Evolutionary conservation across 2,329 filamentous ascomycete species (phyloP), one percentile per base, ranked within the genome.

Genomic region (Fusarium dimerum): DNA sequence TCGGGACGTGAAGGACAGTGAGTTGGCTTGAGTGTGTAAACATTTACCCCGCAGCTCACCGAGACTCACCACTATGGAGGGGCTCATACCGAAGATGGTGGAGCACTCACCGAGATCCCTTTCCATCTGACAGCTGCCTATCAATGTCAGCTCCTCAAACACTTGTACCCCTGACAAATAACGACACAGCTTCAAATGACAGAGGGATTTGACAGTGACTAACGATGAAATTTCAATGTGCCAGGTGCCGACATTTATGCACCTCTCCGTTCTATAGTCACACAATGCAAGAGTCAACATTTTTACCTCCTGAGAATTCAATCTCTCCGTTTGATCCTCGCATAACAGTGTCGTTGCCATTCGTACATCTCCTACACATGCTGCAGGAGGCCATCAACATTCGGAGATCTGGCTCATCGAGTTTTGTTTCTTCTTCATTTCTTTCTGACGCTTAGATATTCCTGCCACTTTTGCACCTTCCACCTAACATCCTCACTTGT

Each of bases 31-130:
- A 32, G 51, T 53, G 57, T 64, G 46, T 65, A 65, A 66, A 65
- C 52, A 47, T 65, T 66, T 66, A 66, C 60, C 64, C 64, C 64
- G 63, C 63, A 56, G 55, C 57, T 60, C 56, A 56, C 55, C 58
- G 47, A 47, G 9, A 13, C 43, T 55, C 44, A 57, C 61, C 57
- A 29, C 10, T 13, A 60, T 54, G 51, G 48, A 48, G 15, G 38
- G 13, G 5, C 29, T 12, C 41, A 32, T 29, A 43, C 2, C 15
- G n/a, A n/a, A n/a, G 18, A 38, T 42, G 29, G 43, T n/a, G 26
- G 41, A 34, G 34, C 2, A 2, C 20, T 52, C 42, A 52, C 50
- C 50, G 51, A 45, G 26, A 34, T 6, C 29, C 12, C n/a, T 11
- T 9, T 36, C 4, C 11, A 11, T 3, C 32, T 26, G 20, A 26